Evolutionary conservation across 805 yeast species (phyloP).

Genomic region (Crinitomyces ghanaensis): DNA sequence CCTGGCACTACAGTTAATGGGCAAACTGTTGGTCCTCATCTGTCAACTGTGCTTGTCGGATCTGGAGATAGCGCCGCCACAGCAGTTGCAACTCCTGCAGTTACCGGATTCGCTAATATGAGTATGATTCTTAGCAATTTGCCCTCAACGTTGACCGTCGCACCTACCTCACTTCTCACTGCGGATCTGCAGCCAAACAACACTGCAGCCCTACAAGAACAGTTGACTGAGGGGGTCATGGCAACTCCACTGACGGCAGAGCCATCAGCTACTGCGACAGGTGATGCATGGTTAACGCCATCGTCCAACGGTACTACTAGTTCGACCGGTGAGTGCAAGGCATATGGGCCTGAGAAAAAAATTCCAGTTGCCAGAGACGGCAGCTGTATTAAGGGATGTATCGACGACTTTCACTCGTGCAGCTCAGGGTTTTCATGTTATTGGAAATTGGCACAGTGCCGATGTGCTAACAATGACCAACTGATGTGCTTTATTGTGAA

Average conservation of each 20-base stretch:
- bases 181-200: constrained; percentile 3
- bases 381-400: constrained; percentile 17
- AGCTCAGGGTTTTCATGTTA: constrained; percentile 14
- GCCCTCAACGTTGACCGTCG: constrained; percentile 3
- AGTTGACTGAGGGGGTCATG: constrained; percentile 5
- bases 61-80: not conserved
- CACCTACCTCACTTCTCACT: constrained; percentile 9
- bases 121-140: too few relatives aligned
- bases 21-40: not conserved
- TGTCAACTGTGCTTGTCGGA: not conserved
- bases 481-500: too few relatives aligned
- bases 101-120: too few relatives aligned
- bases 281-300: too few relatives aligned
- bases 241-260: constrained; percentile 1
- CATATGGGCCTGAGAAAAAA: constrained; percentile 8
- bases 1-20: constrained; percentile 13
- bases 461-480: constrained; percentile 18
- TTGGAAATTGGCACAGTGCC: constrained; percentile 16
- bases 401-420: constrained; percentile 13
- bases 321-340: constrained; percentile 9
- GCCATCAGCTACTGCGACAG: constrained; percentile 1
- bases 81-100: too few relatives aligned
- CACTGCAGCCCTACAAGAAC: constrained; percentile 3
- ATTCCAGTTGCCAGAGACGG: constrained; percentile 13
- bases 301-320: constrained; percentile 2